These are phyloP conservation scores for Diplosphaera chodatii DNA, from an alignment of 139 green algal genomes.

Conservation along the genomic window DNA sequence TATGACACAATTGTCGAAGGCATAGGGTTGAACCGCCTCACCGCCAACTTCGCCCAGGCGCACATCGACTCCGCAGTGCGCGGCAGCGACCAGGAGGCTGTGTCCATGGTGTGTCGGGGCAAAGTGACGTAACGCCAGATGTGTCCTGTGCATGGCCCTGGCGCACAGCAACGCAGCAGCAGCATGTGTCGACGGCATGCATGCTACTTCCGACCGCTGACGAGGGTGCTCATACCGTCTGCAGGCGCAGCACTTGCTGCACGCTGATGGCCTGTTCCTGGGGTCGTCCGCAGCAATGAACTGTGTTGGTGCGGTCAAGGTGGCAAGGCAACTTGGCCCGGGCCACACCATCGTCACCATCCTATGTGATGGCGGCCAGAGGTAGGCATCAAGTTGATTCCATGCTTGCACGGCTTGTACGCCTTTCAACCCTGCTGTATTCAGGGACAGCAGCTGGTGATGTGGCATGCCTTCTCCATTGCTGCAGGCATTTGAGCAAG, in stretches of 20 bases:
- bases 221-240: too few relatives aligned
- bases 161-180: too few relatives aligned
- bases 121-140: too few relatives aligned
- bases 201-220: too few relatives aligned
- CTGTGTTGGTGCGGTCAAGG: conserved; percentile 87
- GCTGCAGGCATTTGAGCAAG: conserved; percentile 65
- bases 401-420: not conserved
- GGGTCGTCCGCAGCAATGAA: conserved; percentile 83
- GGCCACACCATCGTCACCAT: conserved; percentile 89
- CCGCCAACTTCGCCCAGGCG: conserved; percentile 78
- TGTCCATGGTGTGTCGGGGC: conserved; percentile 55
- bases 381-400: conserved; percentile 10
- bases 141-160: too few relatives aligned
- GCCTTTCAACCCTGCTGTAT: too few relatives aligned
- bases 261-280: conserved; percentile 89
- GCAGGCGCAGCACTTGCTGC: conserved; percentile 71
- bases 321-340: conserved; percentile 62
- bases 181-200: too few relatives aligned
- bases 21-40: conserved; percentile 92
- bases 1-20: conserved; percentile 92
- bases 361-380: conserved; percentile 80
- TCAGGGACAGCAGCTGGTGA: too few relatives aligned
- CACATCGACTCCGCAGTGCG: conserved; percentile 70
- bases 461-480: not conserved
- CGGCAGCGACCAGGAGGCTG: conserved; percentile 68